phyloP scores from a whole-genome alignment of 2,329 filamentous ascomycete genomes.

The Neofusicoccum ribis region DNA sequence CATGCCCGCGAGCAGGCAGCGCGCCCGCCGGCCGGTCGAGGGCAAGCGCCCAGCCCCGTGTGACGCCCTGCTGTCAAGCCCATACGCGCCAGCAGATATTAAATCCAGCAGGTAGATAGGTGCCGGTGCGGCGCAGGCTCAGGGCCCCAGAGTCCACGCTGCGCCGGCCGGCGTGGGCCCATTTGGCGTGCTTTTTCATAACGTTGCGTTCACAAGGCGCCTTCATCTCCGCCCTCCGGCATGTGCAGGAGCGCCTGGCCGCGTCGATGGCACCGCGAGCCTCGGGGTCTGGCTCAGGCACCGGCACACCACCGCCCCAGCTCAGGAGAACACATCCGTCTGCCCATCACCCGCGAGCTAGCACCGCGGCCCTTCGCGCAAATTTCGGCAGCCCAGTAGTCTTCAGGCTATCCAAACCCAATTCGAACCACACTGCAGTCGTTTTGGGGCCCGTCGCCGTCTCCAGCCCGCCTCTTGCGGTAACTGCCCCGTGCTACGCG shows the following conservation, averaged over 20 bases:
- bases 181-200: conserved; percentile 7
- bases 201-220: neutral
- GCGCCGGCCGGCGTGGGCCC: neutral
- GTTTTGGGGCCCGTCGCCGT: neutral
- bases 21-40: neutral
- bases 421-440: conserved; percentile 4
- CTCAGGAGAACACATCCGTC: neutral
- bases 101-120: conserved; percentile 5
- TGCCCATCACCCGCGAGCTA: neutral
- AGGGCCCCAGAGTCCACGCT: neutral
- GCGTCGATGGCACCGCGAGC: neutral
- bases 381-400: conserved; percentile 1
- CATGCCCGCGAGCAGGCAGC: neutral
- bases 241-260: neutral
- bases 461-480: neutral
- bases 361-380: neutral
- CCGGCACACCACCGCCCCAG: neutral
- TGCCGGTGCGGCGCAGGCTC: conserved; percentile 1
- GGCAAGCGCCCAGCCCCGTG: conserved; percentile 2
- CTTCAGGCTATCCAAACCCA: conserved; percentile 7
- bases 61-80: conserved; percentile 7
- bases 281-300: neutral
- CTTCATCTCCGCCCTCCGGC: conserved; percentile 11
- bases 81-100: conserved; percentile 18
- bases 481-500: conserved; percentile 8